These are phyloP conservation scores for Porphyridium purpureum DNA, from an alignment of 23 red algal species.

Conservation along the genomic window DNA sequence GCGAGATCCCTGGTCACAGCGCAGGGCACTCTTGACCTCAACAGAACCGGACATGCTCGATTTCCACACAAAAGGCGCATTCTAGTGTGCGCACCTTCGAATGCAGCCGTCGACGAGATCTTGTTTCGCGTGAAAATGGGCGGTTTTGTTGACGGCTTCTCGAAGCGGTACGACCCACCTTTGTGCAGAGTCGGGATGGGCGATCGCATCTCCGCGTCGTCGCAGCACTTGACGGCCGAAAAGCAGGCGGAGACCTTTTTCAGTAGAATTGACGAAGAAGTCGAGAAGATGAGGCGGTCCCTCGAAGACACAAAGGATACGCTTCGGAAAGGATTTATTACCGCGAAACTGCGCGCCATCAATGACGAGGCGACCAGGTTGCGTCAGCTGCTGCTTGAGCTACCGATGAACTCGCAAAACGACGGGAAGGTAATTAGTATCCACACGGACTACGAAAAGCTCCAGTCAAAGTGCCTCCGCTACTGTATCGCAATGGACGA, in stretches of 20 bases:
- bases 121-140: slow-evolving; percentile 37
- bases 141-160: slow-evolving; percentile 19
- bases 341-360: no score
- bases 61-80: slow-evolving; percentile 21
- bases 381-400: no score
- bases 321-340: no score
- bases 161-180: slow-evolving; percentile 25
- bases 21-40: not conserved
- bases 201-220: slow-evolving; percentile 31
- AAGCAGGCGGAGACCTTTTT: slow-evolving; percentile 60
- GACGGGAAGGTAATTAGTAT: no score
- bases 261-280: no score
- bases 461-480: no score
- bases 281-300: no score
- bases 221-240: slow-evolving; percentile 33
- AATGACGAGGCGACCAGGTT: no score
- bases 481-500: no score
- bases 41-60: not conserved
- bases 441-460: no score
- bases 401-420: no score
- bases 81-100: slow-evolving; percentile 87
- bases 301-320: no score
- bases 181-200: slow-evolving; percentile 35
- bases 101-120: slow-evolving; percentile 86
- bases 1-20: not conserved